Conservation (phyloP, 1,284 basidiomycete species). For the Cryptococcus hybrid region DNA sequence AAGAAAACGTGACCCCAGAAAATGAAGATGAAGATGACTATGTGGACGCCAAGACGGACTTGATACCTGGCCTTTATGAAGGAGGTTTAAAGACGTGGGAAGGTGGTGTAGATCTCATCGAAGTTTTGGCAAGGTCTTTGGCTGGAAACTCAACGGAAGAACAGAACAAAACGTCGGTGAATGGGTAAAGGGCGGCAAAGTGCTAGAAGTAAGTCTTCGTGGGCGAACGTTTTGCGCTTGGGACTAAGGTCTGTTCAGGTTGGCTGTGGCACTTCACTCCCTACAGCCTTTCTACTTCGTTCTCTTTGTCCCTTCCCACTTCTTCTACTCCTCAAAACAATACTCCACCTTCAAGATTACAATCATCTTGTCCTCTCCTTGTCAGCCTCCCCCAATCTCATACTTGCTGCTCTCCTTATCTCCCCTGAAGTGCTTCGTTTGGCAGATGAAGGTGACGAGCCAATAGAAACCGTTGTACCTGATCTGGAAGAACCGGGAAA, state of each 20-base stretch:
- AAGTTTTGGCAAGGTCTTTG: constrained; percentile 44
- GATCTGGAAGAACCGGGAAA: constrained; percentile 27
- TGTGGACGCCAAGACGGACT: constrained; percentile 79
- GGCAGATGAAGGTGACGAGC: constrained; percentile 41
- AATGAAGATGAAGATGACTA: constrained; percentile 52
- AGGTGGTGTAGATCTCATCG: constrained; percentile 83
- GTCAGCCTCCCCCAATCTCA: constrained; percentile 84
- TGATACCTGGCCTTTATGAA: constrained; percentile 90
- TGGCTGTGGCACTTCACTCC: constrained; percentile 90
- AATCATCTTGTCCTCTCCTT: constrained; percentile 79
- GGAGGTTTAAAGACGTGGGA: constrained; percentile 99
- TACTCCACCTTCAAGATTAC: constrained; percentile 90
- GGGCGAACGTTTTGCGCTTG: not conserved
- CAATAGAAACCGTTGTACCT: constrained; percentile 52
- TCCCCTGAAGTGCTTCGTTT: constrained; percentile 23
- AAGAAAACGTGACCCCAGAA: constrained; percentile 9
- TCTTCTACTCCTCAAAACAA: constrained; percentile 47
- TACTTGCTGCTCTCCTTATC: constrained; percentile 58
- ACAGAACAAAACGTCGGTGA: constrained; percentile 14
- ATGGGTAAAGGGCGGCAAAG: constrained; percentile 53
- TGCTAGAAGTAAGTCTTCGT: constrained; percentile 61
- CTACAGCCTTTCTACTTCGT: constrained; percentile 70
- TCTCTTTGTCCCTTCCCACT: constrained; percentile 55
- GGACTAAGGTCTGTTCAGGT: constrained; percentile 55
- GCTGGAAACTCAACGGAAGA: constrained; percentile 5